phyloP scores from a whole-genome alignment of 768 basidiomycete species.

The Lepiota brunneoincarnata region DNA sequence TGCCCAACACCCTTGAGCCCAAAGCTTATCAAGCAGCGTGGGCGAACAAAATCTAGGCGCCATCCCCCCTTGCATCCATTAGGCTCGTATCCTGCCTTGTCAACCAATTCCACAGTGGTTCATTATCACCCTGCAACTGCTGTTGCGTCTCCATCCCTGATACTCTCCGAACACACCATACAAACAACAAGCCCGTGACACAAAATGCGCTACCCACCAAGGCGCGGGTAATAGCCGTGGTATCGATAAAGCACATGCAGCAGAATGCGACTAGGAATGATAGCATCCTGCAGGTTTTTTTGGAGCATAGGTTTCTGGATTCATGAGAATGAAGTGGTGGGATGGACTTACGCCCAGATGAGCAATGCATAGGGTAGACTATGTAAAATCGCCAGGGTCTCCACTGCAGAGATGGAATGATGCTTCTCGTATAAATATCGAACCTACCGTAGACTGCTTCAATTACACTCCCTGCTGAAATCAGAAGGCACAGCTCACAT shows the following conservation, averaged over 20 bases:
- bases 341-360: slow-evolving; percentile 1
- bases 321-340: too few species aligned
- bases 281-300: neutral
- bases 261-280: slow-evolving; percentile 1
- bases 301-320: neutral
- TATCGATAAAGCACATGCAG: neutral
- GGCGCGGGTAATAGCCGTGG: neutral
- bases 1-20: too few species aligned
- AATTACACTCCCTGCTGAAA: neutral
- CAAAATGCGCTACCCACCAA: neutral
- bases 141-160: slow-evolving; percentile 3
- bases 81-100: too few species aligned
- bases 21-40: too few species aligned
- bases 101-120: neutral
- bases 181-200: neutral
- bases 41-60: too few species aligned
- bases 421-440: neutral
- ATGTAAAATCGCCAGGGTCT: neutral
- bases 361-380: slow-evolving; percentile 1
- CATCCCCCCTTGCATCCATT: too few species aligned
- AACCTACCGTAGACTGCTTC: neutral
- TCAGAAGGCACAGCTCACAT: neutral
- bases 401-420: neutral
- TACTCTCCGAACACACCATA: neutral
- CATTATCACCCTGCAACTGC: neutral